Evolutionary conservation across 2,329 filamentous ascomycete genomes (phyloP), one percentile per base, ranked within the genome.

Genomic region (Neoarthrinium moseri): DNA sequence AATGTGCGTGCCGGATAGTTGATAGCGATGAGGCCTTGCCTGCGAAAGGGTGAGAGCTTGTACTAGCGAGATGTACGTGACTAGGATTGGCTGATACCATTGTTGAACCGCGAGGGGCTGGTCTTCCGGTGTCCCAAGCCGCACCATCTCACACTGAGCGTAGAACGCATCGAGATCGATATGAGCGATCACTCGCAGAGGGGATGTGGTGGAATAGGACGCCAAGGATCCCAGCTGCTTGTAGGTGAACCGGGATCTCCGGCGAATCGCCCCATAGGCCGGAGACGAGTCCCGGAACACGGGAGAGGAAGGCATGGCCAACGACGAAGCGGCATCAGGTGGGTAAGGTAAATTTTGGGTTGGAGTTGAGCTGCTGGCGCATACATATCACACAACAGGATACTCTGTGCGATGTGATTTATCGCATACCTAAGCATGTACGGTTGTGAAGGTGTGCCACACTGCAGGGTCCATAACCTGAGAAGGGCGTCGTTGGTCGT

Each of bases 161-260:
- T 99, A 99, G 69, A 99, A 99, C 30, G 92, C 92, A 78, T 99
- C 94, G 49, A 99, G 83, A 60, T 99, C 94, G 52, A 97, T 83
- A 65, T 96, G 91, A 6, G 90, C 89, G 56, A 96, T 83, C 22
- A 95, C 87, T 36, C 94, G 84, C 27, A 99, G 75, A 1, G 92
- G 92, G 41, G 83, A 90, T 7, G 83, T 81, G 0, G 84, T 75
- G 26, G 81, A 83, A 54, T 80, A 90, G 8, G 83, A 77, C 6
- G 84, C 81, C 47, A 97, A 80, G 53, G 91, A 85, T 26, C 81
- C 76, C 13, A 97, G 77, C 44, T 97, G 85, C 50, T 87, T 88
- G 64, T 88, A 90, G 3, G 90, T 96, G 69, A 94, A 97, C 47
- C 77, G 80, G 13, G 91, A 96, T 36, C 70, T 71, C 37, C 62